A percentile compares a stretch with the other conserved stretches of the same genome.
These are phyloP conservation scores for Albugo laibachii DNA, from an alignment of 352 stramenopile genomes.

Conservation along the genomic window DNA sequence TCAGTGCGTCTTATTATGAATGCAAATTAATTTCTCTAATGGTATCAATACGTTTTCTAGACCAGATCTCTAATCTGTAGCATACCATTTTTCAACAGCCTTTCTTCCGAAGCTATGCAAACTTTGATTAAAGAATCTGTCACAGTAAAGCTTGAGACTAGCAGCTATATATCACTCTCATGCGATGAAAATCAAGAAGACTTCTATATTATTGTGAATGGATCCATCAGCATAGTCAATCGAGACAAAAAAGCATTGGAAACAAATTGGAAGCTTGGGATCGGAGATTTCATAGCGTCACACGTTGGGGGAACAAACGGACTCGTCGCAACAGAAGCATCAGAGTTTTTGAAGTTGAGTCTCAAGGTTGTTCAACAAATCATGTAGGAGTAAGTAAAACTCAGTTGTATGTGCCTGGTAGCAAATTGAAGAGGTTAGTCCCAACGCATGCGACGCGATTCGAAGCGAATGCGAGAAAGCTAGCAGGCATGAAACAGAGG, in stretches of 20 bases:
- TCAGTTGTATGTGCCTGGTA: too few relatives aligned
- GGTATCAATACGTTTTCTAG: slow-evolving; percentile 8
- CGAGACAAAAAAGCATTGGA: slow-evolving; percentile 14
- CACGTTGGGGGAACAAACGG: background rate
- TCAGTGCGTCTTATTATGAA: slow-evolving; percentile 13
- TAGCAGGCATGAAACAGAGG: too few relatives aligned
- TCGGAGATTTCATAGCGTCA: slow-evolving; percentile 36
- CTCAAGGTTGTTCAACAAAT: too few relatives aligned
- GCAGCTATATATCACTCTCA: slow-evolving; percentile 21
- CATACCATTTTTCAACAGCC: slow-evolving; percentile 50
- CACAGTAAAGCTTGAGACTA: slow-evolving; percentile 21
- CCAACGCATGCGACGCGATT: too few relatives aligned
- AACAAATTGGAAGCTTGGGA: slow-evolving; percentile 33
- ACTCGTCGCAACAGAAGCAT: background rate
- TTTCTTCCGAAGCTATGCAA: slow-evolving; percentile 33
- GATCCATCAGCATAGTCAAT: slow-evolving; percentile 17
- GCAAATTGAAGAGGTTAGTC: too few relatives aligned
- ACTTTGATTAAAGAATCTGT: slow-evolving; percentile 22
- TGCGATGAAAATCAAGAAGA: slow-evolving; percentile 7
- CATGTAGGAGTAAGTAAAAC: too few relatives aligned
- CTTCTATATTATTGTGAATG: slow-evolving; percentile 51
- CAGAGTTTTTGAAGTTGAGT: too few relatives aligned
- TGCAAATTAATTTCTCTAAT: background rate
- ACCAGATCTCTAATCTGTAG: slow-evolving; percentile 51
- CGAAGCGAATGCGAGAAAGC: too few relatives aligned